These are phyloP conservation scores for Fusarium kyushuense DNA, from an alignment of 2,329 filamentous ascomycete species.

Conservation along the genomic window DNA sequence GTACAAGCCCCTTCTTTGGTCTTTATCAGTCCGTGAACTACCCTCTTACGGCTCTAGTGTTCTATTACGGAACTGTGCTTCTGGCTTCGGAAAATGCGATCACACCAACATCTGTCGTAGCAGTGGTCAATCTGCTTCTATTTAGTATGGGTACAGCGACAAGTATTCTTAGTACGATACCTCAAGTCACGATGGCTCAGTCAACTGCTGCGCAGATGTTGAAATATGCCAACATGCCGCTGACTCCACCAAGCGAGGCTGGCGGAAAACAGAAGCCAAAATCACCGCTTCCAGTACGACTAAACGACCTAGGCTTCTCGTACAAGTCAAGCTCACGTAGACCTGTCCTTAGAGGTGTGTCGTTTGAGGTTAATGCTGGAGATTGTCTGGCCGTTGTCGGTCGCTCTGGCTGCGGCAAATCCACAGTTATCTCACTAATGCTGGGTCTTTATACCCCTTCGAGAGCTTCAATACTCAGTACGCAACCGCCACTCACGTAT, in stretches of 20 bases:
- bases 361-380: constrained; percentile 71
- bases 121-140: constrained; percentile 85
- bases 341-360: constrained; percentile 72
- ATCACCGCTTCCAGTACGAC: constrained; percentile 60
- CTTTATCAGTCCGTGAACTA: constrained; percentile 79
- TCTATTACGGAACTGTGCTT: constrained; percentile 82
- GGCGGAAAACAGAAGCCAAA: constrained; percentile 54
- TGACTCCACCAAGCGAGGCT: constrained; percentile 67
- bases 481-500: constrained; percentile 64
- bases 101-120: constrained; percentile 72
- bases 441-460: constrained; percentile 74
- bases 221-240: constrained; percentile 72
- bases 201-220: constrained; percentile 80
- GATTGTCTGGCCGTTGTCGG: constrained; percentile 84
- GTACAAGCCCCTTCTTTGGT: constrained; percentile 79
- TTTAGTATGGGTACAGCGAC: constrained; percentile 82
- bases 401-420: constrained; percentile 89
- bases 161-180: constrained; percentile 78
- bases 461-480: constrained; percentile 1
- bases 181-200: constrained; percentile 81
- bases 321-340: constrained; percentile 72
- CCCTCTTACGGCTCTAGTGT: constrained; percentile 81
- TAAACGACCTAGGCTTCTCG: constrained; percentile 71
- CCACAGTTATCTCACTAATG: constrained; percentile 81
- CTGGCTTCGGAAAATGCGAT: constrained; percentile 61